phyloP scores from a whole-genome alignment of 1,139 yeast genomes.

The Yamadazyma spencermartinsiae region DNA sequence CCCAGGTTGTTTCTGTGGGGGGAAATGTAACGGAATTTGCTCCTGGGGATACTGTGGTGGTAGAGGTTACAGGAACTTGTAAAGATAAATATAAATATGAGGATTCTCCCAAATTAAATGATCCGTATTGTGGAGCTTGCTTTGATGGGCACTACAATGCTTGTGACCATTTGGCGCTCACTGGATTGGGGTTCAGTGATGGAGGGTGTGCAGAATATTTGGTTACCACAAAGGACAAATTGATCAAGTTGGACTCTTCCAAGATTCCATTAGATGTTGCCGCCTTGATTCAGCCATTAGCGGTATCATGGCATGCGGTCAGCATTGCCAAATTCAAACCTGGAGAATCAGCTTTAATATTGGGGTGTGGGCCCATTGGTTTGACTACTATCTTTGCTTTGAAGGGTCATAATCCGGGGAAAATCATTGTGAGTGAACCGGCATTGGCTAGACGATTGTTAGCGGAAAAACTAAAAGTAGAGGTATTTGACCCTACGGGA shows the following conservation, averaged over 20 bases:
- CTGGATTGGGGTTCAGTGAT: slow-evolving; percentile 44
- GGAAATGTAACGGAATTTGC: slow-evolving; percentile 22
- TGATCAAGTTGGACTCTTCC: slow-evolving; percentile 31
- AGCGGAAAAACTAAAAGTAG: slow-evolving; percentile 52
- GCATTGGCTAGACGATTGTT: slow-evolving; percentile 53
- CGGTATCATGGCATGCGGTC: slow-evolving; percentile 52
- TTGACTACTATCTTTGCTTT: slow-evolving; percentile 56
- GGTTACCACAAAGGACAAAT: slow-evolving; percentile 36
- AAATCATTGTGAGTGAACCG: slow-evolving; percentile 62
- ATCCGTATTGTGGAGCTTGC: slow-evolving; percentile 42
- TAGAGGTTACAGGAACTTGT: slow-evolving; percentile 57
- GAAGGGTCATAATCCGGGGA: slow-evolving; percentile 54
- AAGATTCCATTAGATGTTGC: slow-evolving; percentile 46
- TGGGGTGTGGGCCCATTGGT: slow-evolving; percentile 69
- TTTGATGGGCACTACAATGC: slow-evolving; percentile 45
- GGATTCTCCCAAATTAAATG: slow-evolving; percentile 28
- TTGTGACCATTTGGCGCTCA: slow-evolving; percentile 44
- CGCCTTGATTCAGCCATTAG: slow-evolving; percentile 45
- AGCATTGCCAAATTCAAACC: slow-evolving; percentile 32
- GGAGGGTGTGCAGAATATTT: slow-evolving; percentile 49
- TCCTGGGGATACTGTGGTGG: slow-evolving; percentile 48
- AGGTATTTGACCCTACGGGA: slow-evolving; percentile 46
- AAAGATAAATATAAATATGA: slow-evolving; percentile 31
- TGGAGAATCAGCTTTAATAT: slow-evolving; percentile 53
- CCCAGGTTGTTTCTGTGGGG: slow-evolving; percentile 37